Evolutionary conservation across 495 filamentous ascomycete genomes (phyloP).

Genomic region (Penicillium fimorum): DNA sequence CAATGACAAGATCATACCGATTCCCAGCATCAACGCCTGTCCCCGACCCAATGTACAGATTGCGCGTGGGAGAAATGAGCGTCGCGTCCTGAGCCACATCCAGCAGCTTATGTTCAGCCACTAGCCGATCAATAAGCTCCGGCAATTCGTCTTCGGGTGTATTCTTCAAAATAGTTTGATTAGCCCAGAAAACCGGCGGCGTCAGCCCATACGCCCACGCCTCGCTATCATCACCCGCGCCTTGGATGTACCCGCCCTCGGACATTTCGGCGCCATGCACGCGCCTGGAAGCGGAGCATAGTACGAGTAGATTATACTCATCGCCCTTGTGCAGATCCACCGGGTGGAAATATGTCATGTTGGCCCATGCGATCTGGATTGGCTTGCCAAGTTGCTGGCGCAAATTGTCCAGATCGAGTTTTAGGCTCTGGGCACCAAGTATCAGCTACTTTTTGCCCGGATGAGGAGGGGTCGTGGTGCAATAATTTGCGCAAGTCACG

Average conservation of each 20-base stretch:
- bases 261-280: constrained; percentile 64
- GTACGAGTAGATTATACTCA: constrained; percentile 59
- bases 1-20: constrained; percentile 47
- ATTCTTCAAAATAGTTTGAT: constrained; percentile 53
- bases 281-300: constrained; percentile 77
- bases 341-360: constrained; percentile 40
- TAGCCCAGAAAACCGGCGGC: constrained; percentile 72
- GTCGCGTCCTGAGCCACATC: constrained; percentile 23
- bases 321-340: constrained; percentile 41
- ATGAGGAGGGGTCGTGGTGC: constrained; percentile 1
- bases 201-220: constrained; percentile 81
- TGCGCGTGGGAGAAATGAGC: constrained; percentile 37
- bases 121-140: constrained; percentile 56
- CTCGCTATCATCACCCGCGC: constrained; percentile 90
- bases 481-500: background rate
- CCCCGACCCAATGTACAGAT: constrained; percentile 40
- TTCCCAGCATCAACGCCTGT: constrained; percentile 12
- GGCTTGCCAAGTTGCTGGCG: constrained; percentile 39
- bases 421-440: constrained; percentile 36
- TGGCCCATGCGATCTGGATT: constrained; percentile 45
- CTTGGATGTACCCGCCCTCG: constrained; percentile 83
- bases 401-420: constrained; percentile 47
- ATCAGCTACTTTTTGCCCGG: constrained; percentile 19
- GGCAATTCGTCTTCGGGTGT: constrained; percentile 65
- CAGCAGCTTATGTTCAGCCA: constrained; percentile 35